These are phyloP conservation scores for Leptomonas pyrrhocoris DNA, from an alignment of 208 protist genomes.

Conservation along the genomic window DNA sequence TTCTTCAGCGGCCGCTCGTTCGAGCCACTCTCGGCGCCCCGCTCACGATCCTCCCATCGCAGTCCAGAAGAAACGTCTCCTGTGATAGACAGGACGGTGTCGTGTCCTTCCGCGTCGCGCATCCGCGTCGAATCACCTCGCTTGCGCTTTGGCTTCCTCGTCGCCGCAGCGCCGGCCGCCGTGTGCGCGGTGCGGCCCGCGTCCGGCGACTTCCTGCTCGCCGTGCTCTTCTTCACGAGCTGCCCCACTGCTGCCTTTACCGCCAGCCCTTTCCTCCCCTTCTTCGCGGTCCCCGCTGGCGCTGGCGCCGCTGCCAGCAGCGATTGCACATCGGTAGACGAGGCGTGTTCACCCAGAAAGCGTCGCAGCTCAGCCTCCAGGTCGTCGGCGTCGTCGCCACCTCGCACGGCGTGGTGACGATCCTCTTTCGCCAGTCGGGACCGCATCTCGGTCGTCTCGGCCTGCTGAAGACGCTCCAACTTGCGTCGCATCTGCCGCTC, in stretches of 20 bases:
- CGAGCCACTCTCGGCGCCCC: background rate
- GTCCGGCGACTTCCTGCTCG: background rate
- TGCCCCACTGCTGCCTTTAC: too few relatives aligned
- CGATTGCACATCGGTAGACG: constrained; percentile 19
- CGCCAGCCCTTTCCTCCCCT: background rate
- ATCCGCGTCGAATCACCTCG: too few relatives aligned
- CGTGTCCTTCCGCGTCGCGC: background rate
- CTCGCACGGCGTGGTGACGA: background rate
- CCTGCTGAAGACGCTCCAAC: constrained; percentile 29
- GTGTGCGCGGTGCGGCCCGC: too few relatives aligned
- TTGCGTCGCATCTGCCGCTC: constrained; percentile 30
- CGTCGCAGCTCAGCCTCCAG: constrained; percentile 50
- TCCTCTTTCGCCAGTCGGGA: constrained; percentile 18
- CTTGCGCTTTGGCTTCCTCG: background rate
- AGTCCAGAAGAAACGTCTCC: background rate
- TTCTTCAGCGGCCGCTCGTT: background rate
- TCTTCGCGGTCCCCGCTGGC: background rate
- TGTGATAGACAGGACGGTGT: background rate
- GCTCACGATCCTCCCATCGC: background rate
- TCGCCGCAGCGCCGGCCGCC: background rate
- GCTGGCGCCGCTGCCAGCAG: constrained; percentile 17
- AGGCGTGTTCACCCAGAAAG: constrained; percentile 58
- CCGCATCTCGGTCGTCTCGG: constrained; percentile 22
- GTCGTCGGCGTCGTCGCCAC: constrained; percentile 7
- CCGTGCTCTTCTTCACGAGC: background rate